Evolutionary conservation across 2,329 filamentous ascomycete species (phyloP), one percentile per base, ranked within the genome.

Genomic region (Alternaria sp.): DNA sequence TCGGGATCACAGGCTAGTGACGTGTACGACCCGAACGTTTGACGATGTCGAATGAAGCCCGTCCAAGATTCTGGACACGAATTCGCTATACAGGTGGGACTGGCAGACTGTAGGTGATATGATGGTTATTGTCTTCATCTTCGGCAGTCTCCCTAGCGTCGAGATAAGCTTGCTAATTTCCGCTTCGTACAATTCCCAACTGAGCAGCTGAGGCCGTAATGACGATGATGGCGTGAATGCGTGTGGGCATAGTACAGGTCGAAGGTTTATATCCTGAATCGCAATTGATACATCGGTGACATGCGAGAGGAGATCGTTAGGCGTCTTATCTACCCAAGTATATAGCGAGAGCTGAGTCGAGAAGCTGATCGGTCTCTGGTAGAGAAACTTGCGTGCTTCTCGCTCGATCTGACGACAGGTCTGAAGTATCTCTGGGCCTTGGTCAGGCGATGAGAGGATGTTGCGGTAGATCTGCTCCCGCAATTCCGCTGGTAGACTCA

Each of bases 341-440:
- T 51, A 36, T 13, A 36, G 6, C 1, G 17, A 15, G 5, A 23
- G 12, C n/a, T 32, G 49, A 23, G 73, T 65, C 12, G 57, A 49
- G 63, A 80, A 75, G 10, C 44, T 51, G n/a, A 77, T 26, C 3
- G 72, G 69, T 57, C 74, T 64, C 45, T 77, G 71, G 51, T 73
- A 79, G 12, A 79, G 63, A 23, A 77, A 73, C 12, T 75, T 72
- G 3, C 65, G 68, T 9, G 76, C 69, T 61, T 79, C 73, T 8
- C 32, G 44, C 19, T 73, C 63, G 23, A 79, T 67, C 23, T 77
- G 67, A 25, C 63, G 74, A 45, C 76, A 79, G 10, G 66, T 66
- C 23, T 32, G 62, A 11, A 79, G 62, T 11, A 80, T 50, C 9
- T 68, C 61, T 12, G 71, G 52, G 17, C 70, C 69, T 23, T 70